Base-by-base conservation (phyloP, 164 flowering plant species). In the Dillenia turbinata region DNA sequence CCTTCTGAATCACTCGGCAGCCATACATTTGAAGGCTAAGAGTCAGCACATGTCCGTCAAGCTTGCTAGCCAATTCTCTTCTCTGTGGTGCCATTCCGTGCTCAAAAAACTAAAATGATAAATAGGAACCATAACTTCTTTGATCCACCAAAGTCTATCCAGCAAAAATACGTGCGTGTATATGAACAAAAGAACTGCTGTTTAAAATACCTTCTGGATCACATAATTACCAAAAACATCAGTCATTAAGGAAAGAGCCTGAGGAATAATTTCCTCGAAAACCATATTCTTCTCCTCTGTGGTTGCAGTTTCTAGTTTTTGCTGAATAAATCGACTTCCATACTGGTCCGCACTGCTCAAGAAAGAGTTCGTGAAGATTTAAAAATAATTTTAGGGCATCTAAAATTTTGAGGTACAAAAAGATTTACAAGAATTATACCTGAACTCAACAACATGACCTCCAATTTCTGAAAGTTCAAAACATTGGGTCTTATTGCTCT, bases 171-270 rank as follows among this genome's bases (percentile, higher is more conserved):
- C 11, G 44, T 50, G 10, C 5, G n/a, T 5, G 17, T 24, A 9
- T 15, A 40, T 12, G 9, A 45, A 52, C 1, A 53, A n/a, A 53
- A 53, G 10, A 11, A 53, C 16, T 13, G 56, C 7, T 9, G 14
- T 9, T n/a, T 17, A 5, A 12, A 5, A 52, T 80, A 90, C 98
- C 98, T 89, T 92, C 72, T 92, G 98, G 60, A 92, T 79, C 44
- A 92, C 98, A 85, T 92, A 92, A 67, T 92, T 92, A 16, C 98
- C 98, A 73, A 89, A 92, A 26, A 92, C 96, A 71, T 92, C 96
- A 54, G 96, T 92, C 92, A 89, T 87, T 70, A 92, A 67, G 44
- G 88, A 76, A 66, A 87, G 88, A 69, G 87, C 92, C 56, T 86
- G 84, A 10, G 96, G 95, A 62, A 82, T 71, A 40, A 92, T 89